Evolutionary conservation across 495 filamentous ascomycete species (phyloP).

Genomic region (Podospora pseudoanserina): DNA sequence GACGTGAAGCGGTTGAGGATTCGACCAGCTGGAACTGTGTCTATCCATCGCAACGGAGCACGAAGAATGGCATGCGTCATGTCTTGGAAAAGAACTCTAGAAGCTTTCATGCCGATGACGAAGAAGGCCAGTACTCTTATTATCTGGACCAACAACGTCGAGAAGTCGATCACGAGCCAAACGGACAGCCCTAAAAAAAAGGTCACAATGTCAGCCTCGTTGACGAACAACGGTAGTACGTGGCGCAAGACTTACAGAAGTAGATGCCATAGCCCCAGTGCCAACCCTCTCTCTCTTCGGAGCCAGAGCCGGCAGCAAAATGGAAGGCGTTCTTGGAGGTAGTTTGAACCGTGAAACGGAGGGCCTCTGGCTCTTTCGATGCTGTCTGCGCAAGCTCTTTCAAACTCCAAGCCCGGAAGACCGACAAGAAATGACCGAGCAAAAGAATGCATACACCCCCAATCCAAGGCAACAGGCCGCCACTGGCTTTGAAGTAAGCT

Average conservation of each 20-base stretch:
- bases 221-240: not conserved
- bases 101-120: constrained; percentile 35
- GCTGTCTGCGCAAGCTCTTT: constrained; percentile 34
- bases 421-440: constrained; percentile 41
- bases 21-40: constrained; percentile 47
- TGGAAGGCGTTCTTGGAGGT: not conserved
- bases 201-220: not conserved
- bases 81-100: constrained; percentile 37
- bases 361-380: constrained; percentile 6
- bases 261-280: constrained; percentile 13
- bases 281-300: not conserved
- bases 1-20: constrained; percentile 51
- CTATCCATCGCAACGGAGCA: constrained; percentile 49
- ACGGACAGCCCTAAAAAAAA: constrained; percentile 21
- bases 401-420: constrained; percentile 30
- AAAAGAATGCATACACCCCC: constrained; percentile 44
- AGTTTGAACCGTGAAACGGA: constrained; percentile 13
- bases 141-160: constrained; percentile 29
- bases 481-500: constrained; percentile 55
- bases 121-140: constrained; percentile 28
- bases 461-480: constrained; percentile 53
- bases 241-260: constrained; percentile 17
- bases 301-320: not conserved
- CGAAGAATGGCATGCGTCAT: constrained; percentile 43
- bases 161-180: constrained; percentile 30